Evolutionary conservation across 2,329 filamentous ascomycete species (phyloP).

Genomic region (Ascochyta fabae): DNA sequence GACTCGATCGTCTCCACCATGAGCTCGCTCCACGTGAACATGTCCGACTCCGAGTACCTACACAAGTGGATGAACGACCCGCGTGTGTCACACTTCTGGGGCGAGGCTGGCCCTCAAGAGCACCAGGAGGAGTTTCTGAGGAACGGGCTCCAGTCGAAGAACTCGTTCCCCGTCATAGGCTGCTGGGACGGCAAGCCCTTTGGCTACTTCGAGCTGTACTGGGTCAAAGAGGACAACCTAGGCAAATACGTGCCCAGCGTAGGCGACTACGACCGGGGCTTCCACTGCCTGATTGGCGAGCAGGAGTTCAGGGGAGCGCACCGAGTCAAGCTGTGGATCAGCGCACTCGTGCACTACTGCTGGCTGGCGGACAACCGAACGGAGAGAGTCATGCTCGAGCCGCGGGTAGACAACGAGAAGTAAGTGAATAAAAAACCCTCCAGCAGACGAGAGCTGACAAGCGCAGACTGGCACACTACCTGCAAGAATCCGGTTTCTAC

Average conservation of each 20-base stretch:
- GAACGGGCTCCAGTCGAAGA: conserved; percentile 67
- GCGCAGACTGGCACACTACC: conserved; percentile 70
- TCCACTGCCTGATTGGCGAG: conserved; percentile 90
- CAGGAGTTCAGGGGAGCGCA: conserved; percentile 86
- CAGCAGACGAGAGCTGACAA: conserved; percentile 15
- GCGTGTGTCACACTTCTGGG: conserved; percentile 87
- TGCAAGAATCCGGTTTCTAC: conserved; percentile 78
- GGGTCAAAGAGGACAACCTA: conserved; percentile 90
- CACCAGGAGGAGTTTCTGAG: conserved; percentile 73
- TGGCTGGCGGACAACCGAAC: conserved; percentile 80
- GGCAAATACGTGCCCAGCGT: conserved; percentile 71
- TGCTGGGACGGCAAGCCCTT: conserved; percentile 96
- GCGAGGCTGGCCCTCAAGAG: conserved; percentile 62
- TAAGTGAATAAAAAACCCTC: conserved; percentile 56
- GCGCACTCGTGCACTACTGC: conserved; percentile 85
- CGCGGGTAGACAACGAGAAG: conserved; percentile 89
- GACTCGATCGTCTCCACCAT: conserved; percentile 55
- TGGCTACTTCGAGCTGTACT: conserved; percentile 97
- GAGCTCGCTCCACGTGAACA: conserved; percentile 32
- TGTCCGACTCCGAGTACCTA: conserved; percentile 71
- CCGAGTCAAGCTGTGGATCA: conserved; percentile 80
- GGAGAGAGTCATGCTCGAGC: conserved; percentile 83
- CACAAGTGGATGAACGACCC: conserved; percentile 89
- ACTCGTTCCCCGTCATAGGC: conserved; percentile 90
- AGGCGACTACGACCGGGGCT: conserved; percentile 82